Evolutionary conservation across 179 eudicot species (phyloP).

Genomic region (Beta lomatogona): DNA sequence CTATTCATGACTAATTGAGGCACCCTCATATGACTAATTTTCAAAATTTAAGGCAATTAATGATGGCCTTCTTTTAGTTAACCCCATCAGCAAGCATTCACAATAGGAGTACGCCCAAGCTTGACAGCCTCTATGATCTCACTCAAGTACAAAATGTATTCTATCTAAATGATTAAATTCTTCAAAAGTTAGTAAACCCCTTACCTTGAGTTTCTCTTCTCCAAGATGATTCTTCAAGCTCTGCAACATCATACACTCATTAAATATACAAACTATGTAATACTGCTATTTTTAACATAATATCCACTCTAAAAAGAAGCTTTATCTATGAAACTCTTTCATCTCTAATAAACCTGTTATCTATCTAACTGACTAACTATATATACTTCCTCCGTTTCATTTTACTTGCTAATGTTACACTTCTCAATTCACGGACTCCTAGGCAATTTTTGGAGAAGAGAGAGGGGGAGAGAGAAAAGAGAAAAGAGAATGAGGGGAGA

Average conservation of each 20-base stretch:
- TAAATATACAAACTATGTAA: slow-evolving; percentile 10
- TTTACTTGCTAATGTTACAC: too few species aligned
- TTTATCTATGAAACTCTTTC: neutral
- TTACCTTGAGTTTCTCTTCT: slow-evolving; percentile 87
- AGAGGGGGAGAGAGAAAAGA: too few species aligned
- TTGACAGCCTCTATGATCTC: neutral
- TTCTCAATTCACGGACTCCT: too few species aligned
- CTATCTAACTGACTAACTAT: too few species aligned
- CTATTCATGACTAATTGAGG: neutral
- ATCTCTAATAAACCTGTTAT: neutral
- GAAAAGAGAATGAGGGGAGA: too few species aligned
- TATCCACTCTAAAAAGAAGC: slow-evolving; percentile 3
- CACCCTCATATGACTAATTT: neutral
- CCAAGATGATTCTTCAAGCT: slow-evolving; percentile 81
- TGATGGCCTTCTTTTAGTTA: neutral
- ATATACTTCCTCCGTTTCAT: too few species aligned
- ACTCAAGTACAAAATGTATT: neutral
- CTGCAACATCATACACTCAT: slow-evolving; percentile 41
- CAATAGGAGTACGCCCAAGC: neutral
- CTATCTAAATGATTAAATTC: neutral
- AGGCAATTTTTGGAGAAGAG: too few species aligned
- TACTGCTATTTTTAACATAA: neutral
- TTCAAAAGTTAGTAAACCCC: neutral
- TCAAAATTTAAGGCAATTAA: neutral
- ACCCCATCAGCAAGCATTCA: neutral